phyloP scores from a whole-genome alignment of 2,329 filamentous ascomycete genomes.

The Aureobasidium namibiae region DNA sequence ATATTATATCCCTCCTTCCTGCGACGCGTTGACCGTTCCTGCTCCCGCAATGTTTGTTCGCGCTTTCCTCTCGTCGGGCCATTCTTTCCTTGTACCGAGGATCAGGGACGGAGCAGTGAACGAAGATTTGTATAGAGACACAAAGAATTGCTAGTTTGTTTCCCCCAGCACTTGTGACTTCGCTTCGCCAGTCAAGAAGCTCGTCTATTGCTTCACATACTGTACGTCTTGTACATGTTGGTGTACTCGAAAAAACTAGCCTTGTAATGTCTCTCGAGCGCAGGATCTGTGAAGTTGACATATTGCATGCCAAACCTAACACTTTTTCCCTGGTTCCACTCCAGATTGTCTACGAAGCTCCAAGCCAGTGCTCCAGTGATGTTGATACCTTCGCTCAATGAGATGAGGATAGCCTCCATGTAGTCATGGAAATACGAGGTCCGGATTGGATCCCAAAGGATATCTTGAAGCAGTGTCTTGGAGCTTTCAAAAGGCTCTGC shows the following conservation, averaged over 20 bases:
- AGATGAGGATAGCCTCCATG: slow-evolving; percentile 27
- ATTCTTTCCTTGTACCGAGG: background rate
- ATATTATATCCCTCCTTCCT: too few species aligned
- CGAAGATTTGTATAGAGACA: too few species aligned
- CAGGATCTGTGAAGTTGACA: slow-evolving; percentile 25
- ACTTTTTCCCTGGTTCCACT: slow-evolving; percentile 28
- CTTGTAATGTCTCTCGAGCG: slow-evolving; percentile 29
- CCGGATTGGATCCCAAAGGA: slow-evolving; percentile 23
- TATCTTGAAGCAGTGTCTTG: slow-evolving; percentile 21
- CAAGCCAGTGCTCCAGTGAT: slow-evolving; percentile 27
- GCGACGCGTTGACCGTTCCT: too few species aligned
- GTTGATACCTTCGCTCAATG: slow-evolving; percentile 25
- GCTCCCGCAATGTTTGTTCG: background rate
- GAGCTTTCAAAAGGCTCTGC: slow-evolving; percentile 26
- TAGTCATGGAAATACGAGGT: slow-evolving; percentile 27
- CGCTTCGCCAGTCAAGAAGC: too few species aligned
- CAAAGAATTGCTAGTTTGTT: background rate
- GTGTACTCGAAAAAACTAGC: slow-evolving; percentile 32
- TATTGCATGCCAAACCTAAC: slow-evolving; percentile 30
- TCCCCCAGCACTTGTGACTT: too few species aligned
- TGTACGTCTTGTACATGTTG: slow-evolving; percentile 26
- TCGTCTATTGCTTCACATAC: background rate
- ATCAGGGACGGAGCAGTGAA: background rate
- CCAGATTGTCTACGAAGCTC: slow-evolving; percentile 30
- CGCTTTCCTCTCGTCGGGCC: background rate